Conservation (phyloP, 305 asterid genomes). For the Fraxinus nigra region DNA sequence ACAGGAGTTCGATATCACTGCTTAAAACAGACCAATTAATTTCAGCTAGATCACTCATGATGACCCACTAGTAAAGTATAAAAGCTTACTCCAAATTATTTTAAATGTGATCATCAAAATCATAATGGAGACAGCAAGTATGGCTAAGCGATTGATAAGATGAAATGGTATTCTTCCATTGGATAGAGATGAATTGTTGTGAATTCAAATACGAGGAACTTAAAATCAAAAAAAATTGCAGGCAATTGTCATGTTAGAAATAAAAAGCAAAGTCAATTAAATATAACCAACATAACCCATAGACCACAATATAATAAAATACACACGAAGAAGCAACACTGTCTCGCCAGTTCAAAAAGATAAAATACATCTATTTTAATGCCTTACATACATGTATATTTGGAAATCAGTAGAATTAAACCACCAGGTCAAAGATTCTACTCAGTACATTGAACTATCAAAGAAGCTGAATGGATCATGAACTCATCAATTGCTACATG, state of each 20-base stretch:
- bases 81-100: constrained; percentile 2
- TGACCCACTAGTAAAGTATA: not conserved
- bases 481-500: not conserved
- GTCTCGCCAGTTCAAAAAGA: not conserved
- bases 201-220: not conserved
- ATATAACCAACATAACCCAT: not conserved
- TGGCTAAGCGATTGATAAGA: not conserved
- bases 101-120: not conserved
- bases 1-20: not conserved
- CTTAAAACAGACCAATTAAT: not conserved
- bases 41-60: not conserved
- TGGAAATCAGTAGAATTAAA: not conserved
- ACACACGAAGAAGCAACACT: not conserved
- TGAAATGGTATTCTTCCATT: not conserved
- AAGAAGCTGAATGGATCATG: not conserved
- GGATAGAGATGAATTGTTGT: not conserved
- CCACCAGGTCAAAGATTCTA: not conserved
- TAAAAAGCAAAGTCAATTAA: not conserved
- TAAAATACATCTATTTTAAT: not conserved
- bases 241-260: not conserved
- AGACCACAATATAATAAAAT: not conserved
- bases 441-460: not conserved
- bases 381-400: not conserved
- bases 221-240: not conserved
- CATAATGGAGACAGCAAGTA: not conserved